Conservation (phyloP, 2,329 filamentous ascomycete species). For the Spiromastix sp. region DNA sequence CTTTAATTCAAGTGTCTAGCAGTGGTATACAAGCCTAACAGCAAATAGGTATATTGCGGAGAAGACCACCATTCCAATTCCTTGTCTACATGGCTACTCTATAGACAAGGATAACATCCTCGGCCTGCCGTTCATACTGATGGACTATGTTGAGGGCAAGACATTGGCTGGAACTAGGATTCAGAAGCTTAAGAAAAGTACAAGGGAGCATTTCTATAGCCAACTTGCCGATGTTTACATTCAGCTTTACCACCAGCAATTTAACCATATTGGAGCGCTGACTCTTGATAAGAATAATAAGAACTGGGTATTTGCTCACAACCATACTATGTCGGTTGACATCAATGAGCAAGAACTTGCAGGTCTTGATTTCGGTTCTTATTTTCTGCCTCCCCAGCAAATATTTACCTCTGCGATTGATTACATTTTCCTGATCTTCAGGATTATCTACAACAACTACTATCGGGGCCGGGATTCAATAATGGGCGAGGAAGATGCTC, state of each 20-base stretch:
- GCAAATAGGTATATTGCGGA: conserved; percentile 2
- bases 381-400: conserved; percentile 3
- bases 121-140: too few relatives aligned
- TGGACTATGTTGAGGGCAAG: background rate
- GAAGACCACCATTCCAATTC: conserved; percentile 1
- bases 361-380: background rate
- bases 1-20: too few relatives aligned
- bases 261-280: conserved; percentile 1
- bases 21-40: too few relatives aligned
- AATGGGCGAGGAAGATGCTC: conserved; percentile 7
- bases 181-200: background rate
- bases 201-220: background rate
- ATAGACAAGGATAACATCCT: background rate
- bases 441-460: conserved; percentile 7
- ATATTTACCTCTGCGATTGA: conserved; percentile 8
- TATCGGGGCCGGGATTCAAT: conserved; percentile 4
- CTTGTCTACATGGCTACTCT: too few relatives aligned
- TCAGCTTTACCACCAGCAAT: conserved; percentile 1
- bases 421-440: conserved; percentile 5
- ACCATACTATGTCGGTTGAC: background rate
- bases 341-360: conserved; percentile 2
- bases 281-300: conserved; percentile 1
- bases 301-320: conserved; percentile 3
- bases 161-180: background rate
- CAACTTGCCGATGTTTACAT: background rate